Evolutionary conservation across 352 stramenopile species (phyloP), one percentile per base, ranked within the genome.

Genomic region (Phytophthora chlamydospora): DNA sequence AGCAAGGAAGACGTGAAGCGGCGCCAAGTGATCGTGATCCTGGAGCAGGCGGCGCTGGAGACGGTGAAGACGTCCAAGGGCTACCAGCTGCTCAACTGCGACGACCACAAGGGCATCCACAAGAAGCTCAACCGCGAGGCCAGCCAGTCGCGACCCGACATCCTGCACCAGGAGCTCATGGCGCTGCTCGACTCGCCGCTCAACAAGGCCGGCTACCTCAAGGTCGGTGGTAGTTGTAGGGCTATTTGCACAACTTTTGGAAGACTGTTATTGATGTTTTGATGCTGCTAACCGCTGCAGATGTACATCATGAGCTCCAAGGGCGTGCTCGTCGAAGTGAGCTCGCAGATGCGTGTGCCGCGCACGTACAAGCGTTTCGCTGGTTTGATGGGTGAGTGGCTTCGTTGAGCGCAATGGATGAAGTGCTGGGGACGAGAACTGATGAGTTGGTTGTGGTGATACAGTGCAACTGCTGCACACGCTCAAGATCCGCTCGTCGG

Each of bases 51-150:
- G 35, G 94, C 89, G 45, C 85, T 99, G 34, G 98, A 99, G 88
- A 99, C 97, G 27, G 97, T 99, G 32, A 99, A 99, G 86, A 99
- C 98, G 38, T 97, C 95, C 50, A 98, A 98, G 64, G 93, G 98
- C 45, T 99, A 99, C 72, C 96, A 99, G 80, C 83, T 99, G 57
- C 90, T 99, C 35, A 99, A 99, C 85, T 99, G 97, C 68, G 98
- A 99, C 75, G 98, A 99, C 83, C 98, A 99, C 76, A 95, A 97
- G 57, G 80, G 80, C 14, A 68, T 98, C 36, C 91, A 98, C 71
- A 97, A 97, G 65, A 98, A 98, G 68, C 91, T 97, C 68, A 95
- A 97, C 65, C 96, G 96, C 64, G 97, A 99, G 62, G 97, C 97
- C 19, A 97, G 96, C 65, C 84, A 97, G 42, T 99, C 95, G 63